Base-by-base conservation (phyloP, 768 basidiomycete species). In the Leccinum imitatum region DNA sequence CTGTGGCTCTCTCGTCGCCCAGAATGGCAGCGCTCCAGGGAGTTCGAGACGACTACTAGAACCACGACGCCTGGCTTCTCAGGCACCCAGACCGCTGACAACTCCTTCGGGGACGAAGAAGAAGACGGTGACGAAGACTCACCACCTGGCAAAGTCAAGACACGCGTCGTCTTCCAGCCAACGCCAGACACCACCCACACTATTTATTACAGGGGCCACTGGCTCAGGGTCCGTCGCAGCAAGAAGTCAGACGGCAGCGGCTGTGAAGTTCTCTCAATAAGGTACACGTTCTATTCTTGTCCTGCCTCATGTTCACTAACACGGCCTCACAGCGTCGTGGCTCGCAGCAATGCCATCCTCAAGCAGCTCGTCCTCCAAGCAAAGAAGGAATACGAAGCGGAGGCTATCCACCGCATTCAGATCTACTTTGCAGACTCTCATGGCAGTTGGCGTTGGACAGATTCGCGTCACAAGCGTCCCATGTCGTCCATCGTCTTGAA, bases 391-490 rank as follows among this genome's bases (percentile, higher is more conserved):
- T 93, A 93, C 71, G 90, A 93, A 73, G 90, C 91, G 0, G 91
- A 93, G 68, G 87, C 90, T 35, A 83, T 93, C 46, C 90, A 93
- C 67, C 84, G 90, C 47, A 91, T 95, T 63, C 90, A 92, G 72
- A 91, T 95, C 35, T 93, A 92, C 71, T 92, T 93, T 70, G 91
- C 92, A 15, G 93, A 94, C 73, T 87, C 87, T 5, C 90, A 92
- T 71, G 91, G 91, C 33, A 86, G 84, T 53, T 95, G 93, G 93
- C 80, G 91, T 39, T 92, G 89, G 86, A 90, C 90, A 0, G 92
- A 93, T 73, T 90, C 89, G 19, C 79, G 91, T 53, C 89, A 93
- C 75, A 94, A 94, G 75, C 84, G 93, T 19, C 92, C 93, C n/a
- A 83, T 95, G 80, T 84, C 83, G 13, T 90, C 87, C 67, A 93